Conservation (phyloP, 768 basidiomycete species). For the Tylopilus rubrobrunneus region DNA sequence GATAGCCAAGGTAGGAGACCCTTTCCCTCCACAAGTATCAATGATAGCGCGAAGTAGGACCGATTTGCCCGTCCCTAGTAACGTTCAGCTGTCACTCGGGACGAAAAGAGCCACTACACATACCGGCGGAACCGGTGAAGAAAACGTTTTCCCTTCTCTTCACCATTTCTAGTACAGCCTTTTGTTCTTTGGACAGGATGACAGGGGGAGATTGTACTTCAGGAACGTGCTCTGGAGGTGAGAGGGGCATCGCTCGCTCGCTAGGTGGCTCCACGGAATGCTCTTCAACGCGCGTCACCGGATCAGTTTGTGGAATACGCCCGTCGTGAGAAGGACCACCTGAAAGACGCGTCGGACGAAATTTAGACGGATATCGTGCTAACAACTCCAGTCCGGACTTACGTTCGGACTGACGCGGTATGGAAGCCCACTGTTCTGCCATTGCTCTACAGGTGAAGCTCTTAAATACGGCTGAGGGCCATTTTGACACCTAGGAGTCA, state of each 20-base stretch:
- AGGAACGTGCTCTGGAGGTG: neutral
- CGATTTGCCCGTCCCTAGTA: slow-evolving; percentile 75
- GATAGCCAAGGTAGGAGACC: slow-evolving; percentile 49
- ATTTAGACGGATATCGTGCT: neutral
- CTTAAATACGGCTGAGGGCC: slow-evolving; percentile 48
- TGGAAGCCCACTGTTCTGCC: slow-evolving; percentile 50
- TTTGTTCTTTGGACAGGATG: slow-evolving; percentile 51
- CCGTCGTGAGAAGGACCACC: neutral
- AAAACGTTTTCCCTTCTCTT: slow-evolving; percentile 65
- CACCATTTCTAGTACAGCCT: slow-evolving; percentile 46
- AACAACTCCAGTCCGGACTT: slow-evolving; percentile 8
- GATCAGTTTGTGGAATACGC: neutral
- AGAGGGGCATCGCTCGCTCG: neutral
- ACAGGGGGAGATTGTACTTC: slow-evolving; percentile 19
- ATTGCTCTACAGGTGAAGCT: slow-evolving; percentile 42
- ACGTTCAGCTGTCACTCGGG: neutral
- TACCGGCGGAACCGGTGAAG: slow-evolving; percentile 83
- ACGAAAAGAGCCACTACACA: neutral
- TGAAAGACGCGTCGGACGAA: slow-evolving; percentile 2
- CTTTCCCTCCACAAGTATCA: slow-evolving; percentile 36
- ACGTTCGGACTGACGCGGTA: slow-evolving; percentile 12
- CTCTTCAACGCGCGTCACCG: neutral
- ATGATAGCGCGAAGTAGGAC: slow-evolving; percentile 78
- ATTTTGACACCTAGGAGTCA: slow-evolving; percentile 46
- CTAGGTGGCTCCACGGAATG: neutral